A percentile compares a stretch with the other conserved stretches of the same genome.
Evolutionary conservation across 129 eudicot species (phyloP).

Genomic region (Glebionis coronaria): DNA sequence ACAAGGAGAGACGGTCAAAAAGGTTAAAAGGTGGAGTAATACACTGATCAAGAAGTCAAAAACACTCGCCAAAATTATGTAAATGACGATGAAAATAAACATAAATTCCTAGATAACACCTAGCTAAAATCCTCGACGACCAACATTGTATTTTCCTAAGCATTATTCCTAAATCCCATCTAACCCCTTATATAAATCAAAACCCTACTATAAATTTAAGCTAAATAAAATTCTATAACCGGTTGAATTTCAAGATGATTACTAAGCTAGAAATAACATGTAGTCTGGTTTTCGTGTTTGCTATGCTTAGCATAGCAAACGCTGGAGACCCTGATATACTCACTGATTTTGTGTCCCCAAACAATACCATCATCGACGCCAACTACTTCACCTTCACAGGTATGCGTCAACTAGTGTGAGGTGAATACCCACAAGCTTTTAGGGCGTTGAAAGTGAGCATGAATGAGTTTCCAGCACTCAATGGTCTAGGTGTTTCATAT

Average conservation of each 20-base stretch:
- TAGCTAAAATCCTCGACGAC: slow-evolving; percentile 4
- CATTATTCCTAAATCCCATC: slow-evolving; percentile 9
- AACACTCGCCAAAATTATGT: slow-evolving; percentile 4
- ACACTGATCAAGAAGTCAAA: too few species aligned
- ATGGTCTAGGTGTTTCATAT: slow-evolving; percentile 37
- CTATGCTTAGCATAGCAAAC: slow-evolving; percentile 7
- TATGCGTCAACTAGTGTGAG: slow-evolving; percentile 27
- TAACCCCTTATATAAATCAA: slow-evolving; percentile 17
- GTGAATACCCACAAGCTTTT: slow-evolving; percentile 29
- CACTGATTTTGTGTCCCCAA: slow-evolving; percentile 21
- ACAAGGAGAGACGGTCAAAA: background rate
- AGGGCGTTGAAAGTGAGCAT: slow-evolving; percentile 35
- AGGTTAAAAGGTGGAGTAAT: background rate
- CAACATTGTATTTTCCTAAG: slow-evolving; percentile 26
- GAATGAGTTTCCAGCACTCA: slow-evolving; percentile 36
- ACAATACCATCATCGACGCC: slow-evolving; percentile 22
- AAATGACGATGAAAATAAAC: slow-evolving; percentile 19
- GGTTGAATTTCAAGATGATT: slow-evolving; percentile 7
- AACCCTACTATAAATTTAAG: background rate
- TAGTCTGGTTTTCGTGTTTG: background rate
- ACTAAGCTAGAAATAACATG: slow-evolving; percentile 2
- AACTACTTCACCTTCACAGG: slow-evolving; percentile 39
- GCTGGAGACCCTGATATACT: slow-evolving; percentile 36
- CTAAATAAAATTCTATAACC: too few species aligned
- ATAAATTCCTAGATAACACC: slow-evolving; percentile 26